These are phyloP conservation scores for Jatropha curcas DNA, from an alignment of 345 rosid genomes.

Conservation along the genomic window DNA sequence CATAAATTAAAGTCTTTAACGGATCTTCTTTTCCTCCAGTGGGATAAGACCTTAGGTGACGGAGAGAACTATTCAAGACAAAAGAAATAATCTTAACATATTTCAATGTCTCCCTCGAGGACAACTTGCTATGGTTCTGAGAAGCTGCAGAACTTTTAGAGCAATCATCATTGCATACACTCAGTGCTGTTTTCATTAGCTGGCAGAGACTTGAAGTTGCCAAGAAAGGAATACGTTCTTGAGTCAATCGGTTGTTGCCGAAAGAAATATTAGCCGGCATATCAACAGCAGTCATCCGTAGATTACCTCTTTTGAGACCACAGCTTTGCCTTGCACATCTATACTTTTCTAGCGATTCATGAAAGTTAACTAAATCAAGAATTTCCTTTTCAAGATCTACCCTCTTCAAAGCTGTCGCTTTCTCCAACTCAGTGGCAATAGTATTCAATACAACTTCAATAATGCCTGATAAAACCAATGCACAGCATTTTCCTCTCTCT, in stretches of 20 bases:
- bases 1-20: constrained; percentile 52
- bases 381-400: constrained; percentile 63
- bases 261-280: constrained; percentile 32
- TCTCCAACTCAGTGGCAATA: constrained; percentile 57
- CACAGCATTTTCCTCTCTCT: constrained; percentile 54
- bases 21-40: constrained; percentile 53
- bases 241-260: constrained; percentile 34
- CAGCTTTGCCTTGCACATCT: constrained; percentile 44
- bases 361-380: constrained; percentile 48
- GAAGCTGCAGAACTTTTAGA: constrained; percentile 36
- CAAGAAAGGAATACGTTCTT: constrained; percentile 52
- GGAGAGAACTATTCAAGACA: constrained; percentile 53
- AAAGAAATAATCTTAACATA: constrained; percentile 41
- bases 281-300: constrained; percentile 33
- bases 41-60: constrained; percentile 52
- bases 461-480: constrained; percentile 53
- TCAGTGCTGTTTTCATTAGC: constrained; percentile 43
- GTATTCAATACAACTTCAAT: constrained; percentile 63
- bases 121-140: constrained; percentile 53
- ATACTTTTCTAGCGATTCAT: constrained; percentile 46
- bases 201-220: constrained; percentile 71
- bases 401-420: constrained; percentile 47
- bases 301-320: constrained; percentile 46
- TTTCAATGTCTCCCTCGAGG: constrained; percentile 41
- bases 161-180: constrained; percentile 33